Base-by-base conservation (phyloP, 805 yeast species). In the Ogataea angusta region DNA sequence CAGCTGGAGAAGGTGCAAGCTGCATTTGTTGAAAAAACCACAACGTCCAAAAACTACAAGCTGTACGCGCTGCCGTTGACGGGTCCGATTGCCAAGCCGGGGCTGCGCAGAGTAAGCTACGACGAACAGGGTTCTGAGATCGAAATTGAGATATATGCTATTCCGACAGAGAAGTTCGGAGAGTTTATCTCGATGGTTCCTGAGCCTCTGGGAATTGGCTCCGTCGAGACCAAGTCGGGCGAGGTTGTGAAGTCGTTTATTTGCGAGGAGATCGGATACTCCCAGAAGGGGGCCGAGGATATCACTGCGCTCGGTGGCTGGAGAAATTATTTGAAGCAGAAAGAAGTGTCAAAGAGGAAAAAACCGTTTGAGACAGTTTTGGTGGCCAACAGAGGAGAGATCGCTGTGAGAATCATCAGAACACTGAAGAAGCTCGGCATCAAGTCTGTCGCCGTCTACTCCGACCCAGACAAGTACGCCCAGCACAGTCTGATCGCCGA, bases 381-480 rank as follows among this genome's bases (percentile, higher is more conserved):
- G 41, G 93, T 91, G 40, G 98, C 98, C 29, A 91, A 91, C 70
- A 78, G 99, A 67, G 98, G 98, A 62, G 99, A 91, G 67, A 91
- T 91, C 56, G 97, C 99, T 2, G 97, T 90, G 22, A 73, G 99
- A 57, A 88, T 93, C 53, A 88, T 91, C 57, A 83, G 77, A 59
- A 90, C 99, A 14, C 70, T 91, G 59, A 86, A 85, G 63, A 83
- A 82, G 62, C 62, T 93, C 49, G 79, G 79, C 3, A 86, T 93
- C 53, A 75, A 72, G 49, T 70, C 96, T 1, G 82, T 91, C 51
- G 93, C 98, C 5, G 83, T 91, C 32, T 93, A 85, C 65, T 86
- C 97, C 10, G 95, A 89, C 56, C 84, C 87, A 3, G 99, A 91
- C 61, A 76, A 83, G 56, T 87, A 86, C 55, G 82, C 98, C 8